Conservation (phyloP, 78 protist genomes). For the Dictyostelium purpureum region DNA sequence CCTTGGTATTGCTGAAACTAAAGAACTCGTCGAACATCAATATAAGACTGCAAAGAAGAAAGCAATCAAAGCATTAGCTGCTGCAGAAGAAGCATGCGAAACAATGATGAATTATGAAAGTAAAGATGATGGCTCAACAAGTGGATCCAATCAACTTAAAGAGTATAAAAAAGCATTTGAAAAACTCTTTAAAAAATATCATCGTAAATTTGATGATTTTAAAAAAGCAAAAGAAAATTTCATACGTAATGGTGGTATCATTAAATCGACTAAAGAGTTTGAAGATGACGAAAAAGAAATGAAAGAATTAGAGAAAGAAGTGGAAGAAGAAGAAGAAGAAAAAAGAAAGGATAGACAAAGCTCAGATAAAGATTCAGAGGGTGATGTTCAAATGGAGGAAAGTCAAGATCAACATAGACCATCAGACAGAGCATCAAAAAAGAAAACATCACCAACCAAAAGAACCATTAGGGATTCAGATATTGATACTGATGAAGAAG, state of each 20-base stretch:
- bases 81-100: constrained; percentile 22
- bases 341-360: not conserved
- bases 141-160: not conserved
- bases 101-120: too few species aligned
- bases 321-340: not conserved
- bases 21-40: constrained; percentile 2
- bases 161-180: constrained; percentile 1
- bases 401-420: not conserved
- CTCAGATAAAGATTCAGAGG: not conserved
- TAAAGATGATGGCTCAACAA: not conserved
- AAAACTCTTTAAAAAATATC: constrained; percentile 15
- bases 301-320: not conserved
- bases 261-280: not conserved
- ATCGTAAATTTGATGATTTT: not conserved
- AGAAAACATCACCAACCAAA: not conserved
- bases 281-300: not conserved
- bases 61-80: not conserved
- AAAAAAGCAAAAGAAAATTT: constrained; percentile 12
- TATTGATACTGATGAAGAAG: constrained; percentile 15
- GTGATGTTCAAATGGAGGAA: not conserved
- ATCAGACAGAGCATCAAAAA: not conserved
- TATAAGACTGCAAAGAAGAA: constrained; percentile 16
- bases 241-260: constrained; percentile 30
- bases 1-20: constrained; percentile 24
- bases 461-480: not conserved